Evolutionary conservation across 2,329 filamentous ascomycete species (phyloP).

Genomic region (Verruconis gallopava): DNA sequence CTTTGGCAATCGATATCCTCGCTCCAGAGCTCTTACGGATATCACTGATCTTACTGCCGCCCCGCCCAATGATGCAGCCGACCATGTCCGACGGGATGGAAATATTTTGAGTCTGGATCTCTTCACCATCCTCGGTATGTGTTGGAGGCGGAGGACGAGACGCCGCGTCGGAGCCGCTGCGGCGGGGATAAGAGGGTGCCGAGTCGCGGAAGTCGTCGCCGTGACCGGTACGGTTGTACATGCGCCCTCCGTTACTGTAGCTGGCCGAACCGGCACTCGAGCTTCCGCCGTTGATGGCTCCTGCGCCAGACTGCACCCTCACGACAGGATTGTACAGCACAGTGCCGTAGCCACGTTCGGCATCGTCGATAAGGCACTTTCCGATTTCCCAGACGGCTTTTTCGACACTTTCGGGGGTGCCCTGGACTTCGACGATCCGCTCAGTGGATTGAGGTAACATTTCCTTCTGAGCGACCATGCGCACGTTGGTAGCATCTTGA

Average conservation of each 20-base stretch:
- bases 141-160: constrained; percentile 65
- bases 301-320: constrained; percentile 56
- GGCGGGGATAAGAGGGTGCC: constrained; percentile 46
- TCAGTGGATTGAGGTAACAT: constrained; percentile 99
- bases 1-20: constrained; percentile 94
- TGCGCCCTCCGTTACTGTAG: constrained; percentile 34
- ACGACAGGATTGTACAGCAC: constrained; percentile 96
- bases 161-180: constrained; percentile 71
- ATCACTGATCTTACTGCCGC: constrained; percentile 94
- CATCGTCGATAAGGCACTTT: constrained; percentile 96
- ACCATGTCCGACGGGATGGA: constrained; percentile 99
- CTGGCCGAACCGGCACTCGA: constrained; percentile 35
- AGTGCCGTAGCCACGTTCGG: constrained; percentile 92
- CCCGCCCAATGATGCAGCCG: constrained; percentile 94
- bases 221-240: constrained; percentile 85
- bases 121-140: constrained; percentile 91
- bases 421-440: constrained; percentile 92
- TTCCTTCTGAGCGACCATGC: constrained; percentile 99
- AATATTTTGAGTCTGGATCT: constrained; percentile 98
- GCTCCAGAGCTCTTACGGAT: constrained; percentile 95
- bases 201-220: constrained; percentile 94
- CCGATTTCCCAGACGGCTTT: constrained; percentile 97
- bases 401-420: constrained; percentile 87
- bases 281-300: constrained; percentile 37
- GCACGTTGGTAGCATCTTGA: constrained; percentile 88